phyloP scores from a whole-genome alignment of 345 rosid species.

The Camelina sativa region DNA sequence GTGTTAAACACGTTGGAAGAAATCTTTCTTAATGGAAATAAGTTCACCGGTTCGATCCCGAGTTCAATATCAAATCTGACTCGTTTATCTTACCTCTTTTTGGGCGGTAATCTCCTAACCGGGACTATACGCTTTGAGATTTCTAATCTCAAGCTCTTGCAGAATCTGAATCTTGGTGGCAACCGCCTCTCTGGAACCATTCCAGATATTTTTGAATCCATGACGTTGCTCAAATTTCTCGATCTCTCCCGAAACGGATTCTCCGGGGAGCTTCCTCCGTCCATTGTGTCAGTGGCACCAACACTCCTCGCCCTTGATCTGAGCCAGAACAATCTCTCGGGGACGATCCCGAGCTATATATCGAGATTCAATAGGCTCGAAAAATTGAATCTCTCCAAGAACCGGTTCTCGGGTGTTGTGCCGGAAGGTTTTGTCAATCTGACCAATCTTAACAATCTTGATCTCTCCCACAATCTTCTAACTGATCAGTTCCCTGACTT shows the following conservation, averaged over 20 bases:
- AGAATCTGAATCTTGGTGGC: conserved; percentile 35
- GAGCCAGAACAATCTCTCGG: conserved; percentile 59
- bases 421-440: conserved; percentile 64
- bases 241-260: conserved; percentile 56
- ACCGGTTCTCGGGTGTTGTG: conserved; percentile 51
- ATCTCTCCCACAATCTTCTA: conserved; percentile 65
- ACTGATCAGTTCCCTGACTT: conserved; percentile 65
- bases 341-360: conserved; percentile 60
- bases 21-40: conserved; percentile 56
- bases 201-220: conserved; percentile 58
- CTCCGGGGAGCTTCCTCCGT: conserved; percentile 59
- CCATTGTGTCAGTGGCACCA: conserved; percentile 55
- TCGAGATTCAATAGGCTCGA: conserved; percentile 62
- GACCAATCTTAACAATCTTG: conserved; percentile 69
- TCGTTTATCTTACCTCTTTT: conserved; percentile 51
- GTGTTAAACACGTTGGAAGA: conserved; percentile 47
- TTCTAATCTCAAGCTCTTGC: conserved; percentile 48
- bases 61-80: conserved; percentile 54
- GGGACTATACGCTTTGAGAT: conserved; percentile 57
- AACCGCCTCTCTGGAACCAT: conserved; percentile 63
- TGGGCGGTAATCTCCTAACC: conserved; percentile 55
- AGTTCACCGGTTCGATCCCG: conserved; percentile 64
- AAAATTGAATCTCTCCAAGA: conserved; percentile 65
- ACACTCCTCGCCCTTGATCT: conserved; percentile 48
- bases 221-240: conserved; percentile 49